Conservation (phyloP, 441 rosid species). For the Eruca vesicaria region DNA sequence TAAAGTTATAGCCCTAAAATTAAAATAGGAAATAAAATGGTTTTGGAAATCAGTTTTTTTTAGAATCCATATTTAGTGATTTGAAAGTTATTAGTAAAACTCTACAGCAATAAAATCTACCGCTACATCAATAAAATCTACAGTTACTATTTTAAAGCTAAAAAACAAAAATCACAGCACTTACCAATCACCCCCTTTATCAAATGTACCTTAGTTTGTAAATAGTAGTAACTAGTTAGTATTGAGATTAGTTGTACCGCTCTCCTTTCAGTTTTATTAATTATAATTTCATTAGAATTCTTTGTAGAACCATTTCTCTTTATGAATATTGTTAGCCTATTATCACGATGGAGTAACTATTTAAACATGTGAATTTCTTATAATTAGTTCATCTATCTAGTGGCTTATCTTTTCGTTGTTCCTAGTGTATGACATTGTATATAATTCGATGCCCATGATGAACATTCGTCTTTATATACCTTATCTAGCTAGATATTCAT, state of each 20-base stretch:
- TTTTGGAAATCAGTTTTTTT: no score
- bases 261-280: background rate
- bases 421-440: constrained; percentile 16
- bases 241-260: background rate
- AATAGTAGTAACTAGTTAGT: background rate
- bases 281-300: background rate
- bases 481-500: constrained; percentile 20
- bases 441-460: constrained; percentile 28
- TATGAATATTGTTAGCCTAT: background rate
- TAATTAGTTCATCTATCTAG: background rate
- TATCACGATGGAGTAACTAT: background rate
- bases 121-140: no score
- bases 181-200: background rate
- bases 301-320: background rate
- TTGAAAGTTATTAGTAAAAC: no score
- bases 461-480: background rate
- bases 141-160: no score
- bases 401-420: constrained; percentile 5
- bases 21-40: no score
- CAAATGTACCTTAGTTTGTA: background rate
- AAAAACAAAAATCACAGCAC: no score
- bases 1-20: no score
- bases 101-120: no score
- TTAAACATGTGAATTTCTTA: background rate
- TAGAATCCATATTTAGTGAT: no score